Evolutionary conservation across 495 filamentous ascomycete genomes (phyloP).

Genomic region (Penicillium subrubescens): DNA sequence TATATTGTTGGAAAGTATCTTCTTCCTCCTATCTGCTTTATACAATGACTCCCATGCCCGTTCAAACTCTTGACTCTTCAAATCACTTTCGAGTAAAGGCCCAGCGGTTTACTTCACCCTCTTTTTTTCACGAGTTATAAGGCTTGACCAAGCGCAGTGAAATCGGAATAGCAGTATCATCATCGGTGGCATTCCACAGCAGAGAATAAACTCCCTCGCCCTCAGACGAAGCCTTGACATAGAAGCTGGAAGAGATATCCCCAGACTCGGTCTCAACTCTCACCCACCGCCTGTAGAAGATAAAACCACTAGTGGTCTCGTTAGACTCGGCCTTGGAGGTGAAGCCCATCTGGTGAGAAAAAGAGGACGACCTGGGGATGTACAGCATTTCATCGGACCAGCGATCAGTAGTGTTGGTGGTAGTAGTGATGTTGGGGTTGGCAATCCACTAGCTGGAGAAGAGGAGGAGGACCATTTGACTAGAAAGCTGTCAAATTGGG

Average conservation of each 20-base stretch:
- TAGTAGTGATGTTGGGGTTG: slow-evolving; percentile 5
- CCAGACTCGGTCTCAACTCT: slow-evolving; percentile 3
- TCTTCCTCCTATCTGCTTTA: too few species aligned
- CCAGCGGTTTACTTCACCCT: too few species aligned
- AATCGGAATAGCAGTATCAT: slow-evolving; percentile 9
- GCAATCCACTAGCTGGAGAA: slow-evolving; percentile 1
- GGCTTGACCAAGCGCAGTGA: slow-evolving; percentile 10
- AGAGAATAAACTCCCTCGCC: slow-evolving; percentile 9
- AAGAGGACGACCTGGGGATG: slow-evolving; percentile 10
- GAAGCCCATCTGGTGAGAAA: slow-evolving; percentile 10
- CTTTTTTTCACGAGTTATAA: background rate
- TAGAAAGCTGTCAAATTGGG: background rate
- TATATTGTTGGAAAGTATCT: too few species aligned
- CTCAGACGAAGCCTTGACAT: background rate
- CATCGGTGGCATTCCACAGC: slow-evolving; percentile 9
- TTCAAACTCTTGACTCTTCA: background rate
- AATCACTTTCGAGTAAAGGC: background rate
- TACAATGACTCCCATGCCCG: too few species aligned
- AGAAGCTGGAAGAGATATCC: slow-evolving; percentile 14
- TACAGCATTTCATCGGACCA: slow-evolving; percentile 12
- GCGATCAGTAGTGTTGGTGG: background rate
- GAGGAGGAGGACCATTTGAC: slow-evolving; percentile 1
- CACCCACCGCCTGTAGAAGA: slow-evolving; percentile 14
- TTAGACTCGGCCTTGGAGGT: slow-evolving; percentile 1
- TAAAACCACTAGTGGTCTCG: slow-evolving; percentile 10